phyloP scores from a whole-genome alignment of 176 grass and related monocot species.

The Raddia guianensis region DNA sequence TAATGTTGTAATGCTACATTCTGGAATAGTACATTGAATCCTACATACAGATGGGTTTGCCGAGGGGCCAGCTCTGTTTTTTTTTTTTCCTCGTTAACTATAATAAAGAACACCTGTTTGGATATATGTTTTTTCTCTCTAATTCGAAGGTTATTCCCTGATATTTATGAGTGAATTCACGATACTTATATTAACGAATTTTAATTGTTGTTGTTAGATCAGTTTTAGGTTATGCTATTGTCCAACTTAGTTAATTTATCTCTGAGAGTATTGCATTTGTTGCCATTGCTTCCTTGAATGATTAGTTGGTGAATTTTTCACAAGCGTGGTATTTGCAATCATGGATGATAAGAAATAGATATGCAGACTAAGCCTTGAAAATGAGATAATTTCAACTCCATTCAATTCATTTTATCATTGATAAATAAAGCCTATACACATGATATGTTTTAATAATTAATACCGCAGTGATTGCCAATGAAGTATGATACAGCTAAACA shows the following conservation, averaged over 20 bases:
- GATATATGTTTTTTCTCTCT: conserved; percentile 2
- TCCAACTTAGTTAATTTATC: no score
- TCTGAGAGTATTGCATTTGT: no score
- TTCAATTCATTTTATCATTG: background rate
- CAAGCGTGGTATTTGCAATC: no score
- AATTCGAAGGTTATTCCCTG: conserved; percentile 7
- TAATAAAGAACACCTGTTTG: conserved; percentile 13
- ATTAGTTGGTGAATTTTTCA: no score
- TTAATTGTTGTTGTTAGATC: background rate
- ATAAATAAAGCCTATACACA: background rate
- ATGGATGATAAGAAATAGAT: background rate
- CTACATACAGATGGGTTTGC: conserved; percentile 5
- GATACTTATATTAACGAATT: background rate
- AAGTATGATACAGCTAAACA: background rate
- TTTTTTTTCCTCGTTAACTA: background rate
- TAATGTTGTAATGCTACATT: background rate
- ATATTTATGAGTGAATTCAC: conserved; percentile 1
- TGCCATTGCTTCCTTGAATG: background rate
- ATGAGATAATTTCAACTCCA: background rate
- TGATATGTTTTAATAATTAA: conserved; percentile 4
- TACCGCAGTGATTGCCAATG: background rate
- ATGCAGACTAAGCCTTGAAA: background rate
- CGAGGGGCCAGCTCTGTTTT: background rate
- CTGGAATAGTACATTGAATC: background rate
- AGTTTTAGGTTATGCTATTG: no score